Evolutionary conservation across 106 monocot species (phyloP), one percentile per base, ranked within the genome.

Genomic region (Dendrobium catenatum): DNA sequence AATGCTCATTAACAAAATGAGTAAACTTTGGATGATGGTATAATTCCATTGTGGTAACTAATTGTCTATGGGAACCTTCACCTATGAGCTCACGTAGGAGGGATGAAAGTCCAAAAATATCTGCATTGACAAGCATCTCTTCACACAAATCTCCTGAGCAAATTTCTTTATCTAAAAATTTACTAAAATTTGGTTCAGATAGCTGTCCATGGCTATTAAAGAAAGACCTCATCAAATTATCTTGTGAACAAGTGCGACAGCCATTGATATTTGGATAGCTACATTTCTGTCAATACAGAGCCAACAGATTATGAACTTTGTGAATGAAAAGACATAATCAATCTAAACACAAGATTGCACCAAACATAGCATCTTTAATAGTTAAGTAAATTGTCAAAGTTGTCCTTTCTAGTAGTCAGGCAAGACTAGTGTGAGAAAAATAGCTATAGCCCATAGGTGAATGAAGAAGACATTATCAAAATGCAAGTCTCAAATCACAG

Each of bases 21-120:
- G 67, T 79, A 31, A 13, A 49, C 78, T 87, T 40, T 55, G 78
- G 59, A 2, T 48, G 54, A 40, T 77, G 18, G 78, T 48, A 56
- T 47, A 92, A 79, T 77, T n/a, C 80, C 46, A 90, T 73, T 33
- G 79, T 82, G 20, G 90, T 89, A 40, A 89, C 75, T 73, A 97
- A 18, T 82, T 55, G 83, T 10, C 90, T 84, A 83, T 94, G 37
- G 0, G 37, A 37, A 37, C 37, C 37, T 37, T 37, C 37, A 37
- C 37, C 37, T 3, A 37, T 37, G 37, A 37, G 37, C 37, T 37
- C 37, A 37, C 37, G 0, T 37, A 2, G 0, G 0, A 37, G 37
- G 37, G 37, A 37, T 37, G 37, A 37, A 37, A 37, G 37, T 37
- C 37, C 3, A 37, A 37, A 37, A 37, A 37, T 37, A 37, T 37